Evolutionary conservation across 2,329 filamentous ascomycete species (phyloP).

Genomic region (Paramyrothecium sp.): DNA sequence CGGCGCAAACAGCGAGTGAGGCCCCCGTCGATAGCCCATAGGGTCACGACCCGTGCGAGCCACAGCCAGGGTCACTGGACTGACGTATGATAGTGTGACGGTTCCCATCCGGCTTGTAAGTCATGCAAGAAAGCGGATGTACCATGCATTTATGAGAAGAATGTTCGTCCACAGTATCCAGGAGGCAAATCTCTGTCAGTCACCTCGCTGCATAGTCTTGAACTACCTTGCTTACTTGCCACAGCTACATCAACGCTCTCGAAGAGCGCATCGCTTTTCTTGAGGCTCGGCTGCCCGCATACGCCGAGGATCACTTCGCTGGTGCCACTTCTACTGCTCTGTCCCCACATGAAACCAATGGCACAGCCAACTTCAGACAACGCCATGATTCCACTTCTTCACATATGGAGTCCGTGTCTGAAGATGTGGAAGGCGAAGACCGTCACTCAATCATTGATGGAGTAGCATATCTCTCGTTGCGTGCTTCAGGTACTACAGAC

Average conservation of each 20-base stretch:
- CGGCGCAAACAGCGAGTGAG: constrained; percentile 21
- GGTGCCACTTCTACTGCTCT: not conserved
- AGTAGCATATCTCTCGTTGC: constrained; percentile 20
- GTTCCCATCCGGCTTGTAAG: constrained; percentile 19
- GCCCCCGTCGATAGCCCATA: too few species aligned
- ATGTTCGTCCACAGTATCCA: constrained; percentile 21
- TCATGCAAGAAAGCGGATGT: constrained; percentile 18
- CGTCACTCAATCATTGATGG: constrained; percentile 18
- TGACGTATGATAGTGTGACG: constrained; percentile 17
- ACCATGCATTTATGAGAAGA: constrained; percentile 19
- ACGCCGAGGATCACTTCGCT: constrained; percentile 21
- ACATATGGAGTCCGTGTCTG: constrained; percentile 3
- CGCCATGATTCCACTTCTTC: constrained; percentile 2
- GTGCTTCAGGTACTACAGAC: constrained; percentile 19
- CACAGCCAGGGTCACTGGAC: too few species aligned
- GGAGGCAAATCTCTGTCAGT: constrained; percentile 22
- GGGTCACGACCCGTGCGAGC: too few species aligned
- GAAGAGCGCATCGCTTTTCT: constrained; percentile 26
- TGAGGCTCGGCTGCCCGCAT: constrained; percentile 20
- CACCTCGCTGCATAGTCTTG: not conserved
- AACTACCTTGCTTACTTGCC: not conserved
- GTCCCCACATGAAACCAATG: not conserved
- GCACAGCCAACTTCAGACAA: not conserved
- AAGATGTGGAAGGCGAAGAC: constrained; percentile 11
- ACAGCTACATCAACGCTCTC: constrained; percentile 21